Evolutionary conservation across 2,329 filamentous ascomycete species (phyloP).

Genomic region (Paecilomyces variotii): DNA sequence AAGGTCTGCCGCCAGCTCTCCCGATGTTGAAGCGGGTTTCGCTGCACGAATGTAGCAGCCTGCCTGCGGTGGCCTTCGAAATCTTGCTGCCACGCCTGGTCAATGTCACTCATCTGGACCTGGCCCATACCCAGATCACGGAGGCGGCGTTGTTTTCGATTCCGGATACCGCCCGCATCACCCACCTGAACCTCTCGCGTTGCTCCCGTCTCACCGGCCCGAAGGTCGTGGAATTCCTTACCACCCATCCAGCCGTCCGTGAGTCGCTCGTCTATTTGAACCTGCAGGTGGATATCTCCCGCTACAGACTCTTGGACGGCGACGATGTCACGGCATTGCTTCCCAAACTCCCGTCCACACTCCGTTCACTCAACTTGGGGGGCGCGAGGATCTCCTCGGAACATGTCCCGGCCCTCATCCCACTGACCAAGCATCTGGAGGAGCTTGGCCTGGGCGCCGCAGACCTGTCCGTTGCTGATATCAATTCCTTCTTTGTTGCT

Average conservation of each 20-base stretch:
- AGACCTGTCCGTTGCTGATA: constrained; percentile 56
- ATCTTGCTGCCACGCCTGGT: constrained; percentile 61
- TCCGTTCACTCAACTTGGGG: constrained; percentile 68
- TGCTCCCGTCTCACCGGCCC: constrained; percentile 62
- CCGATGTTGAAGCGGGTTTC: constrained; percentile 61
- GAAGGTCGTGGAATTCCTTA: constrained; percentile 62
- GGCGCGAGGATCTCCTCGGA: constrained; percentile 61
- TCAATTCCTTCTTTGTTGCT: constrained; percentile 54
- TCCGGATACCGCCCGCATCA: constrained; percentile 62
- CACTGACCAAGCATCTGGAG: constrained; percentile 63
- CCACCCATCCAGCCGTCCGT: constrained; percentile 60
- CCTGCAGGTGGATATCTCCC: constrained; percentile 62
- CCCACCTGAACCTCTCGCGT: constrained; percentile 70
- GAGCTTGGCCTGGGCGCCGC: constrained; percentile 65
- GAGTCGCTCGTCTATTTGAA: constrained; percentile 62
- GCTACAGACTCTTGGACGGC: constrained; percentile 61
- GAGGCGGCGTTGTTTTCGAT: constrained; percentile 63
- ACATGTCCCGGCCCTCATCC: constrained; percentile 57
- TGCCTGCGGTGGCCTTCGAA: constrained; percentile 61
- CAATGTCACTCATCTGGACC: constrained; percentile 66
- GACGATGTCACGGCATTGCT: constrained; percentile 59
- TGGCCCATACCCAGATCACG: constrained; percentile 70
- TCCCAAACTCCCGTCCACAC: constrained; percentile 55
- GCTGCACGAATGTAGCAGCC: constrained; percentile 68
- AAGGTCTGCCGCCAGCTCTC: constrained; percentile 41